Evolutionary conservation across 805 yeast genomes (phyloP).

Genomic region (Ogataea philodendri): DNA sequence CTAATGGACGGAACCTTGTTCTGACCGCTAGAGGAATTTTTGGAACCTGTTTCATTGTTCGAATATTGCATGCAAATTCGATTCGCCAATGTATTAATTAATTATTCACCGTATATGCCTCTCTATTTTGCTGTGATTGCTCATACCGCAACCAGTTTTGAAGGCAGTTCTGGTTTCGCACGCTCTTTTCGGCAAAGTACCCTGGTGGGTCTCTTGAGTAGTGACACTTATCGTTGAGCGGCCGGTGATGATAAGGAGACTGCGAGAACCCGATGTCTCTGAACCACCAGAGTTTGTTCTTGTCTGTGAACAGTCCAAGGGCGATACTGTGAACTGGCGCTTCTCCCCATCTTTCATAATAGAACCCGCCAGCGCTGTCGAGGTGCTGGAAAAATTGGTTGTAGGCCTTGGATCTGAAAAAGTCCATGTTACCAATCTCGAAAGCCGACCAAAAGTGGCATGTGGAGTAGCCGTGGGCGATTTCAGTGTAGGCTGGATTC

Average conservation of each 20-base stretch:
- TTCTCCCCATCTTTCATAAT: conserved; percentile 67
- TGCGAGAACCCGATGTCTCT: conserved; percentile 50
- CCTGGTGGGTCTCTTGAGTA: conserved; percentile 21
- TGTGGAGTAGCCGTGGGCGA: conserved; percentile 59
- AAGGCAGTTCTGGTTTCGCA: conserved; percentile 65
- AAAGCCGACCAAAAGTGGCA: conserved; percentile 90
- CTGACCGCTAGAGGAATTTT: conserved; percentile 68
- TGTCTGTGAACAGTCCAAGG: conserved; percentile 45
- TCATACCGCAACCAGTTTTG: conserved; percentile 58
- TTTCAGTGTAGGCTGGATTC: conserved; percentile 45
- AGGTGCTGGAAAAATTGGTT: conserved; percentile 59
- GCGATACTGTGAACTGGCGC: conserved; percentile 54
- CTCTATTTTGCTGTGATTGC: conserved; percentile 19
- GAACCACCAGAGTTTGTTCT: conserved; percentile 47
- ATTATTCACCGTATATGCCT: conserved; percentile 5
- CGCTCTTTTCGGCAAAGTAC: conserved; percentile 27
- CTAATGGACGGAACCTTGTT: conserved; percentile 36
- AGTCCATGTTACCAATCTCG: conserved; percentile 71
- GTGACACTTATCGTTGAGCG: conserved; percentile 31
- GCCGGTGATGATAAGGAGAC: conserved; percentile 47
- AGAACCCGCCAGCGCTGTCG: conserved; percentile 74
- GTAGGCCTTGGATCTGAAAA: conserved; percentile 72
- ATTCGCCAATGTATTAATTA: conserved; percentile 2
- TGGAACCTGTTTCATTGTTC: conserved; percentile 43
- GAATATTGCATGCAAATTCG: conserved; percentile 10